Evolutionary conservation across 306 rosid species (phyloP).

Genomic region (Leucaena leucocephala): DNA sequence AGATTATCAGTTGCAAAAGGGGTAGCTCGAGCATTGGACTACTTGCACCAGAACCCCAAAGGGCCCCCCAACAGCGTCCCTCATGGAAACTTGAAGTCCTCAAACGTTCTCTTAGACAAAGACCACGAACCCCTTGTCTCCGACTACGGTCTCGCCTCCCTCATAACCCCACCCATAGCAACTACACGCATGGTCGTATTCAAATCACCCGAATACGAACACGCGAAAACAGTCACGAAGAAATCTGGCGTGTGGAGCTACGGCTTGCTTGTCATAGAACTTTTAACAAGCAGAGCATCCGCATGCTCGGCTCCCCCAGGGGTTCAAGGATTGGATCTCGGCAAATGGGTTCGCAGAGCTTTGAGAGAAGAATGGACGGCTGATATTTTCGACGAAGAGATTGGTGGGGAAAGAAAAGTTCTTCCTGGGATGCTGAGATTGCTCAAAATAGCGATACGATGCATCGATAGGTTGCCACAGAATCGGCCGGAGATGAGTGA

Average conservation of each 20-base stretch:
- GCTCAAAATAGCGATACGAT: not conserved
- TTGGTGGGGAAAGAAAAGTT: not conserved
- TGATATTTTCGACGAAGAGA: slow-evolving; percentile 44
- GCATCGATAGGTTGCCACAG: slow-evolving; percentile 29
- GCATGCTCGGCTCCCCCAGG: slow-evolving; percentile 41
- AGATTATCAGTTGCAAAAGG: slow-evolving; percentile 50
- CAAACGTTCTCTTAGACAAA: slow-evolving; percentile 51
- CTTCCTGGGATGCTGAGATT: not conserved
- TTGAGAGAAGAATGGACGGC: slow-evolving; percentile 62
- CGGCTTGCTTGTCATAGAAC: slow-evolving; percentile 54
- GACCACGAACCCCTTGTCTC: slow-evolving; percentile 47
- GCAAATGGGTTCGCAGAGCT: slow-evolving; percentile 50
- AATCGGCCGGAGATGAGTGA: slow-evolving; percentile 48
- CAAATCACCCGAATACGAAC: slow-evolving; percentile 43
- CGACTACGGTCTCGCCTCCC: slow-evolving; percentile 47
- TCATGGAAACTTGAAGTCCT: slow-evolving; percentile 57
- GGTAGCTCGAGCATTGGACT: slow-evolving; percentile 50
- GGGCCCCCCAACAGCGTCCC: slow-evolving; percentile 22
- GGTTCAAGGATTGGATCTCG: slow-evolving; percentile 35
- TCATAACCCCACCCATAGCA: slow-evolving; percentile 51
- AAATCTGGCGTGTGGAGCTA: slow-evolving; percentile 60
- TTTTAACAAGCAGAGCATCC: slow-evolving; percentile 51
- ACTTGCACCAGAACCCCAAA: slow-evolving; percentile 47
- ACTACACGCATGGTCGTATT: slow-evolving; percentile 33
- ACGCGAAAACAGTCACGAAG: slow-evolving; percentile 37